Base-by-base conservation (phyloP, 1,284 basidiomycete genomes). In the Papiliotrema laurentii region DNA sequence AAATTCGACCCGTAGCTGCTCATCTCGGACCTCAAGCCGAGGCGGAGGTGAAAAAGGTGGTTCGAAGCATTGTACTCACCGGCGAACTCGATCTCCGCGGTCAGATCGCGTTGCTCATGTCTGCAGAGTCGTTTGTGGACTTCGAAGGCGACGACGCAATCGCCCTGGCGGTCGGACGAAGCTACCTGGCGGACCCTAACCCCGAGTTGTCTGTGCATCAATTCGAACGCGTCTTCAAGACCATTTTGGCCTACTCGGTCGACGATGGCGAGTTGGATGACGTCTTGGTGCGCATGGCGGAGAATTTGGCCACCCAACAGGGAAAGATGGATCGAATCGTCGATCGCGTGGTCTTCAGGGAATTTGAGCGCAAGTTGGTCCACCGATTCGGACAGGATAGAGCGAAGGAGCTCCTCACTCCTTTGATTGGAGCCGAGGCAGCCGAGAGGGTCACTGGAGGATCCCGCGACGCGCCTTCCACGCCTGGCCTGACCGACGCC, bases 271-370 rank as follows among this genome's bases (percentile, higher is more conserved):
- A 48, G 16, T 5, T 48, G 27, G 46, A 48, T 31, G 38, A 48
- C 9, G 46, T 26, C 4, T 26, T 48, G 34, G 10, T 48, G 3
- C 13, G 25, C 13, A 11, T 48, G 22, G 39, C 38, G 5, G 19
- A 47, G 27, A 37, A 47, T 31, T n/a, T 47, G n/a, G 11, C n/a
- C 28, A 24, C 11, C 27, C 5, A 43, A 16, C 24, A 30, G 11
- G 30, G 16, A 31, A 9, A 31, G 10, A 16, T 31, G 30, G 10
- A 31, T 9, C 30, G 30, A 16, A 31, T 31, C 30, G 10, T 33
- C 28, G 16, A 45, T 6, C 71, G 74, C 9, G 80, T 80, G 47
- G 60, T 79, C 30, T 63, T 68, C 16, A 19, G 25, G 7, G 35
- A 48, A 4, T 48, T 65, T 2, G 56, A 53, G 16, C 37, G 45